A percentile compares a stretch with the other conserved stretches of the same genome.
Evolutionary conservation across 1,284 basidiomycete species (phyloP).

Genomic region (Ceratobasidium sp.): DNA sequence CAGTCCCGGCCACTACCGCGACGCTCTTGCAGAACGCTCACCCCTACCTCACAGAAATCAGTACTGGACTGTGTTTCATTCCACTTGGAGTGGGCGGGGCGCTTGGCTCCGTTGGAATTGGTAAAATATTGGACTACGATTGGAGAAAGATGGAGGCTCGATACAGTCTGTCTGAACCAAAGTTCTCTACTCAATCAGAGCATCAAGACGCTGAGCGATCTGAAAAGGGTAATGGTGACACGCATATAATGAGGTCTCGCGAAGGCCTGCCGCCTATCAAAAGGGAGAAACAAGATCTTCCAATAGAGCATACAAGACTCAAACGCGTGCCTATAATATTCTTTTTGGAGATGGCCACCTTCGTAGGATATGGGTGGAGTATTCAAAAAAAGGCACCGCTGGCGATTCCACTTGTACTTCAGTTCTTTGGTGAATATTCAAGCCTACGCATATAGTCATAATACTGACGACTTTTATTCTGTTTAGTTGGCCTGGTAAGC

Average conservation of each 20-base stretch:
- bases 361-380: conserved; percentile 53
- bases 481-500: conserved; percentile 49
- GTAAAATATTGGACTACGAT: conserved; percentile 52
- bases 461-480: not conserved
- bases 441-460: not conserved
- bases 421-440: conserved; percentile 45
- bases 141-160: conserved; percentile 47
- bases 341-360: conserved; percentile 47
- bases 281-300: conserved; percentile 50
- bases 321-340: conserved; percentile 51
- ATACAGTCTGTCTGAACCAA: conserved; percentile 18
- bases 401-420: conserved; percentile 46
- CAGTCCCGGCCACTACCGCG: conserved; percentile 74
- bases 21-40: conserved; percentile 71
- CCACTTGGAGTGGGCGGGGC: conserved; percentile 64
- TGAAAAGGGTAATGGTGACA: conserved; percentile 39
- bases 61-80: conserved; percentile 78
- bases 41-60: conserved; percentile 71
- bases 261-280: not conserved
- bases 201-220: not conserved
- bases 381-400: conserved; percentile 51
- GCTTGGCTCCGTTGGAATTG: conserved; percentile 52
- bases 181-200: conserved; percentile 24
- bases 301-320: conserved; percentile 54
- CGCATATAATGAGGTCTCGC: conserved; percentile 25